Evolutionary conservation across 805 yeast genomes (phyloP).

Genomic region (Yarrowia alimentaria): DNA sequence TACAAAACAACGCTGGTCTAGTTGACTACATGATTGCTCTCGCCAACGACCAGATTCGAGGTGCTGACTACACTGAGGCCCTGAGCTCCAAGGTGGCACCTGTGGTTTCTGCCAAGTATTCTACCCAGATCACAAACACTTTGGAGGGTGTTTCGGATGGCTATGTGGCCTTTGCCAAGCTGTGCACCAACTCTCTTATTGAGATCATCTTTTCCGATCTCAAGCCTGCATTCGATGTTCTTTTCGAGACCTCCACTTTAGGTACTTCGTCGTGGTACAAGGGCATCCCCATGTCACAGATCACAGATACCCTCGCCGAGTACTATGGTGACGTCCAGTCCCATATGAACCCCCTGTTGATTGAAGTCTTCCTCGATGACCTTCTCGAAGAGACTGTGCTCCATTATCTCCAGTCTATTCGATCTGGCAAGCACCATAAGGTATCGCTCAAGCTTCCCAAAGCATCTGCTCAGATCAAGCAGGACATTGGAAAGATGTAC

Average conservation of each 20-base stretch:
- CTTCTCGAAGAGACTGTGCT: conserved; percentile 53
- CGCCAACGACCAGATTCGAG: conserved; percentile 78
- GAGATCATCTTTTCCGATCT: conserved; percentile 72
- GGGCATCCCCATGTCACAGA: conserved; percentile 55
- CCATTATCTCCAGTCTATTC: conserved; percentile 49
- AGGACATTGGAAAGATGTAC: conserved; percentile 60
- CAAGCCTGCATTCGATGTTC: conserved; percentile 54
- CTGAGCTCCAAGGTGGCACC: conserved; percentile 63
- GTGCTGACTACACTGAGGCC: conserved; percentile 67
- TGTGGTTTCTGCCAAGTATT: conserved; percentile 64
- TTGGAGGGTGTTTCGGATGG: conserved; percentile 72
- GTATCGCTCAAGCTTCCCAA: conserved; percentile 43
- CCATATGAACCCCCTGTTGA: conserved; percentile 52
- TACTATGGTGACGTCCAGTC: conserved; percentile 64
- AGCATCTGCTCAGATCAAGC: conserved; percentile 51
- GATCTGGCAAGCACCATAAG: conserved; percentile 40
- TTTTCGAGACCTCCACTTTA: conserved; percentile 53
- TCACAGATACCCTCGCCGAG: conserved; percentile 71
- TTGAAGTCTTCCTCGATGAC: conserved; percentile 54
- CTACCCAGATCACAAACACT: conserved; percentile 54
- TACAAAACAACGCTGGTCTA: conserved; percentile 61
- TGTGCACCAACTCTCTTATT: conserved; percentile 54
- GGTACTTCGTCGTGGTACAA: conserved; percentile 65
- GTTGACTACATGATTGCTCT: conserved; percentile 78
- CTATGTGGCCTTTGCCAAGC: conserved; percentile 69